Base-by-base conservation (phyloP, 768 basidiomycete species). In the Russula brevipes region DNA sequence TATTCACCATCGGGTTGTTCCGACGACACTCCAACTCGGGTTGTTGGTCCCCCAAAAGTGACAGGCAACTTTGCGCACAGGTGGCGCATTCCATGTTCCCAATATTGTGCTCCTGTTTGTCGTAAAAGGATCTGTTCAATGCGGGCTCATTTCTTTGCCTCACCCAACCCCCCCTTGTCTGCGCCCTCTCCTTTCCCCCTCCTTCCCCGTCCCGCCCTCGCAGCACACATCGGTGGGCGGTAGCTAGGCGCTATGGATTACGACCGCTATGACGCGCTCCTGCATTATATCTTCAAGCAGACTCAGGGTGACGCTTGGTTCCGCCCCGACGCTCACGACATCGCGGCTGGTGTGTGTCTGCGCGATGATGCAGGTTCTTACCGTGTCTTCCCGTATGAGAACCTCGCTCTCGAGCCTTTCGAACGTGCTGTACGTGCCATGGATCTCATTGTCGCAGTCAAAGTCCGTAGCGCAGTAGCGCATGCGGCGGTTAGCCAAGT, bases 371-470 rank as follows among this genome's bases (percentile, higher is more conserved):
- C 77, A 52, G 77, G 78, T 64, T 76, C 75, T 31, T 82, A 80
- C 65, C 78, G 84, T 58, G 81, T 83, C 35, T 85, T 82, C 68
- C 83, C 84, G 1, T 82, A 82, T 63, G 79, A 82, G 64, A 75
- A 80, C 69, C 73, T 79, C 62, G 79, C 76, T 4, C 77, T 85
- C 64, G 79, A 78, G 68, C 80, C 80, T 0, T 85, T 85, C 70
- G 82, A 83, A 73, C 74, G 76, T 5, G 83, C 83, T 14, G 75
- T 85, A 54, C 74, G 76, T 14, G 74, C 77, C 2, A 71, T 85
- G 57, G 83, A 84, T 70, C 81, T 83, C 30, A 77, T 81, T 60
- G 82, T 84, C 49, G 81, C 80, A 1, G 80, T 83, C 63, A 82
- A 84, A 59, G 75, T 82, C 52, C 73, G 81, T 39, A 78, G 76